phyloP scores from a whole-genome alignment of 116 monocot species.

The Papilionanthe hybrid region DNA sequence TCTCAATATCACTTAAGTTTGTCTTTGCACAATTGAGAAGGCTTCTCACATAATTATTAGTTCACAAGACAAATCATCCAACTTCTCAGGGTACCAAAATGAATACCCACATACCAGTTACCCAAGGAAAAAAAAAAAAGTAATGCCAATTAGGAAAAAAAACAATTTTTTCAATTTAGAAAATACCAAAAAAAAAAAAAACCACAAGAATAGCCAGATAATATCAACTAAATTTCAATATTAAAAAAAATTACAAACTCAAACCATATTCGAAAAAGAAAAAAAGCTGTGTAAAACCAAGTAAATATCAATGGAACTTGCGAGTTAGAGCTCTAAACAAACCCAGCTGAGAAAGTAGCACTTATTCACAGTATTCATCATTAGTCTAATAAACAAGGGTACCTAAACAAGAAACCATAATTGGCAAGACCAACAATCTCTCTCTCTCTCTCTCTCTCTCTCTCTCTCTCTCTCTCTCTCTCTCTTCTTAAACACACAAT shows the following conservation, averaged over 20 bases:
- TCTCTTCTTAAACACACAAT: background rate
- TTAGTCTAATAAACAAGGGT: background rate
- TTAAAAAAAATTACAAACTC: background rate
- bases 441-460: slow-evolving; percentile 4
- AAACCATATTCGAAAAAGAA: background rate
- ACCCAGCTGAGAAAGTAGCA: background rate
- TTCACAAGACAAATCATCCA: too few species aligned
- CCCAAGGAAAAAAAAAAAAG: too few species aligned
- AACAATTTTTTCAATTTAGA: background rate
- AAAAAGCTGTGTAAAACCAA: background rate
- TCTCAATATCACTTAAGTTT: too few species aligned
- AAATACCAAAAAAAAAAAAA: background rate
- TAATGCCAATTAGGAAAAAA: too few species aligned
- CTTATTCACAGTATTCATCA: background rate
- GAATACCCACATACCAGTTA: too few species aligned
- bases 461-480: slow-evolving; percentile 1
- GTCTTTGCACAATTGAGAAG: too few species aligned
- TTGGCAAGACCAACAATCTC: background rate
- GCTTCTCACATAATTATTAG: too few species aligned
- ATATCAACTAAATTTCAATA: background rate
- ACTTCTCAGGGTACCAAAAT: too few species aligned
- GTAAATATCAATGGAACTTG: background rate
- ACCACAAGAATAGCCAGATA: background rate
- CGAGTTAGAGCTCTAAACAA: background rate
- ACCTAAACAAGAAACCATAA: too few species aligned